A percentile compares a stretch with the other conserved stretches of the same genome.
These are phyloP conservation scores for Colletotrichum filicis DNA, from an alignment of 2,329 filamentous ascomycete genomes.

Conservation along the genomic window DNA sequence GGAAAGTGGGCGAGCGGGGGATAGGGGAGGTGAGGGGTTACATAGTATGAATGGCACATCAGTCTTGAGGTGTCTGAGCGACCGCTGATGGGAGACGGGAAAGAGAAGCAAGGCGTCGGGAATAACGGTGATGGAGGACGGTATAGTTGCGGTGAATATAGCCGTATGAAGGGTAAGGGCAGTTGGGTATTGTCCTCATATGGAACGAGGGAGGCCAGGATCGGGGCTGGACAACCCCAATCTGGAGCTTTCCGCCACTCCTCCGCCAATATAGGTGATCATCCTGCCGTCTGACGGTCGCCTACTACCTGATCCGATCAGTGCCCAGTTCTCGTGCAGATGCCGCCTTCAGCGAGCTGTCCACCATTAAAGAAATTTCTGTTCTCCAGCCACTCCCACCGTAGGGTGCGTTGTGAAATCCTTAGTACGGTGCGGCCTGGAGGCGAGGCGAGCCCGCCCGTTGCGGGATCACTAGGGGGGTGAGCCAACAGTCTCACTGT, in stretches of 20 bases:
- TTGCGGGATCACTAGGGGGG: neutral
- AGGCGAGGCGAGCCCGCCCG: neutral
- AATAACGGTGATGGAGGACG: neutral
- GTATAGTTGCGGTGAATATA: neutral
- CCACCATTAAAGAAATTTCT: neutral
- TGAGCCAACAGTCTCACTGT: neutral
- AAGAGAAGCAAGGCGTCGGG: neutral
- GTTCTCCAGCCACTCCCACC: neutral
- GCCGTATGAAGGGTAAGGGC: neutral
- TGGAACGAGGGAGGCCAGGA: neutral
- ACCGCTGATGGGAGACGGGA: neutral
- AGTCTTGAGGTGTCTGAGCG: neutral
- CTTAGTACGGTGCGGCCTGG: neutral
- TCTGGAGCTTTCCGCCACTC: neutral
- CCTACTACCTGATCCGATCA: neutral
- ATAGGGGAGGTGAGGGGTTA: neutral
- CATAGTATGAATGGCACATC: neutral
- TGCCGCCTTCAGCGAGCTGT: neutral
- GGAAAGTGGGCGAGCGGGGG: neutral
- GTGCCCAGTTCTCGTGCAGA: neutral
- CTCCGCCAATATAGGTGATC: neutral
- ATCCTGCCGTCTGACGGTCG: neutral
- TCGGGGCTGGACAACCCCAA: neutral
- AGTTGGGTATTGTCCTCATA: neutral
- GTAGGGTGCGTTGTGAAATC: neutral